Evolutionary conservation across 345 rosid species (phyloP).

Genomic region (Crucihimalaya himalaica): DNA sequence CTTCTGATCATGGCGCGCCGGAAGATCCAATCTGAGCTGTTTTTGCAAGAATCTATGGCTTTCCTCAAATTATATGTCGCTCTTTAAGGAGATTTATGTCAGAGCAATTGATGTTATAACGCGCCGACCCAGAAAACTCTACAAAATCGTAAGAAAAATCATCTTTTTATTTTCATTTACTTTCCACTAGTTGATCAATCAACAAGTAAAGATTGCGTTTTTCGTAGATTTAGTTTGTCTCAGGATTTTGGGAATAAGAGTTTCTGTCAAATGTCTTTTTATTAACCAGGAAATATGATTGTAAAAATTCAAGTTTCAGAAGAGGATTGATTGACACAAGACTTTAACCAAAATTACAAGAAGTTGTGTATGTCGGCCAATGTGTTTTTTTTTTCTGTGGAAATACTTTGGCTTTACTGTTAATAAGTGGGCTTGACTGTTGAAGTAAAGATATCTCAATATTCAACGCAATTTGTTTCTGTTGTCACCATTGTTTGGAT

Average conservation of each 20-base stretch:
- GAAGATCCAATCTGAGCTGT: slow-evolving; percentile 4
- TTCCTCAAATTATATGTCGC: background rate
- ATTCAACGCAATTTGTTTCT: background rate
- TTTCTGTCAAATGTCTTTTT: background rate
- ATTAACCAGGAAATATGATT: background rate
- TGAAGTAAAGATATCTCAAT: background rate
- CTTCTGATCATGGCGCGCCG: slow-evolving; percentile 1
- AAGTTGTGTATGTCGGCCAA: background rate
- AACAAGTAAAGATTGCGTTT: background rate
- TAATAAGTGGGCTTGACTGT: background rate
- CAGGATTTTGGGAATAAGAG: background rate
- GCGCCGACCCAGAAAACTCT: background rate
- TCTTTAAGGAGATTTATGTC: background rate
- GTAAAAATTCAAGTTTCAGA: background rate
- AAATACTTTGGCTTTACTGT: background rate
- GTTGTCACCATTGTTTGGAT: background rate
- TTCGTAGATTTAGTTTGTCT: background rate
- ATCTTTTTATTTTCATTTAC: background rate
- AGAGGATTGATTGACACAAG: background rate
- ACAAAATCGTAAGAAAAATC: background rate
- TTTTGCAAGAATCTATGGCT: background rate
- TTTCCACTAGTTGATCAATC: background rate
- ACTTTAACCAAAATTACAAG: background rate
- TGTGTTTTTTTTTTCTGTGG: background rate
- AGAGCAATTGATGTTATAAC: background rate